Conservation (phyloP, 768 basidiomycete species). For the Calocera cornea region DNA sequence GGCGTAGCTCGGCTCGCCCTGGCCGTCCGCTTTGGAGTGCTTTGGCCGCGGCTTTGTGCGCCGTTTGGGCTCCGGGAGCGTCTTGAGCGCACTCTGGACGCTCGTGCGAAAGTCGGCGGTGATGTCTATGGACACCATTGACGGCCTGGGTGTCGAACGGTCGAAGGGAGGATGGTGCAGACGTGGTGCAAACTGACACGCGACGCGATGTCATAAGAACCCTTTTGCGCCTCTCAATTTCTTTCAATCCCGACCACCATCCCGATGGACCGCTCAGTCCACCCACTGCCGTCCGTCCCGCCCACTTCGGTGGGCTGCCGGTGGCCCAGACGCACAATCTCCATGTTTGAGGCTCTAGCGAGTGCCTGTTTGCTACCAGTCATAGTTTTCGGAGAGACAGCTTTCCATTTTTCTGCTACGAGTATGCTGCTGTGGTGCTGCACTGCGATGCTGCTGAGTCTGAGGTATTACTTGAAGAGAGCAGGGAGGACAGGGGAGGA, state of each 20-base stretch:
- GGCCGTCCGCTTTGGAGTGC: slow-evolving; percentile 22
- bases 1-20: slow-evolving; percentile 30
- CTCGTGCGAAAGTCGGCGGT: background rate
- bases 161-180: background rate
- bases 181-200: too few species aligned
- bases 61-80: background rate
- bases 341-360: slow-evolving; percentile 4
- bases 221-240: background rate
- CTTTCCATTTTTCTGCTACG: background rate
- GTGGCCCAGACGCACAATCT: background rate
- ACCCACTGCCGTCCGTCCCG: background rate
- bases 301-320: background rate
- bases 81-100: background rate
- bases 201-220: background rate
- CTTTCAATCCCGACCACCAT: background rate
- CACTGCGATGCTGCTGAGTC: too few species aligned
- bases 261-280: background rate
- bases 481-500: too few species aligned
- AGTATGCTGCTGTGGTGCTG: background rate
- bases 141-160: background rate
- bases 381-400: slow-evolving; percentile 4
- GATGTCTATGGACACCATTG: background rate
- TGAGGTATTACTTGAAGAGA: too few species aligned
- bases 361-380: background rate
- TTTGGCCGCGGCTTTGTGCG: background rate